Conservation (phyloP, 768 basidiomycete species). For the Boletus sensibilis region DNA sequence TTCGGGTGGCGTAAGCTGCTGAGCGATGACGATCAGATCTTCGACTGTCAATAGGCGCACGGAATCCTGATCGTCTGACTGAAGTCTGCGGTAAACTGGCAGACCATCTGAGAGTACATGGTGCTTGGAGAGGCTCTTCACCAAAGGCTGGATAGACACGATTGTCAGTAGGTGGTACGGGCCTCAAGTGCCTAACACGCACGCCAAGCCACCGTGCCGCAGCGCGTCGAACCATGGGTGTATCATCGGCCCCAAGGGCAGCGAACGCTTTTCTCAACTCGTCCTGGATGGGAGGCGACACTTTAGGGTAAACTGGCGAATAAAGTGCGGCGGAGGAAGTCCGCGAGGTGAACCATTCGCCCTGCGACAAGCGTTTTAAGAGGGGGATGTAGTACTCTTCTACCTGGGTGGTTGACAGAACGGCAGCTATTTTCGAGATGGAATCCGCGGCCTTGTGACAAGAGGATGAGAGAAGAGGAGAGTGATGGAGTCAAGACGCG, state of each 20-base stretch:
- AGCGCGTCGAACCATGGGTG: conserved; percentile 96
- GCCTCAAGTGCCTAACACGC: conserved; percentile 35
- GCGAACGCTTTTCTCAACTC: conserved; percentile 86
- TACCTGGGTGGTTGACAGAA: conserved; percentile 75
- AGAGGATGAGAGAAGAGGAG: conserved; percentile 3
- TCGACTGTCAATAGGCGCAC: conserved; percentile 94
- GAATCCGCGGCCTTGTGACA: conserved; percentile 84
- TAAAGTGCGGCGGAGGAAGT: conserved; percentile 95
- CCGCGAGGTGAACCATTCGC: conserved; percentile 98
- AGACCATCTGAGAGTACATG: conserved; percentile 86
- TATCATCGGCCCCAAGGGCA: conserved; percentile 86
- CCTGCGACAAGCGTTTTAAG: conserved; percentile 81
- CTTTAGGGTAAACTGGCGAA: conserved; percentile 84
- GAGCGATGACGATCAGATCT: conserved; percentile 89
- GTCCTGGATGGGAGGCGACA: conserved; percentile 70
- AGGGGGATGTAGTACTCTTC: conserved; percentile 93
- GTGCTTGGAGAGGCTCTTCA: conserved; percentile 74
- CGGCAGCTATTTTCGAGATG: conserved; percentile 82
- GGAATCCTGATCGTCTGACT: conserved; percentile 96
- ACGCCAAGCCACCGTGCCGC: conserved; percentile 97
- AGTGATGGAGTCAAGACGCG: background rate
- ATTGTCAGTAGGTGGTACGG: conserved; percentile 10
- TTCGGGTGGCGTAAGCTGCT: conserved; percentile 81
- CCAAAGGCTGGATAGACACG: conserved; percentile 56
- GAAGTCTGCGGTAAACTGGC: conserved; percentile 89